Evolutionary conservation across 768 basidiomycete species (phyloP).

Genomic region (Lentinula guzmanii): DNA sequence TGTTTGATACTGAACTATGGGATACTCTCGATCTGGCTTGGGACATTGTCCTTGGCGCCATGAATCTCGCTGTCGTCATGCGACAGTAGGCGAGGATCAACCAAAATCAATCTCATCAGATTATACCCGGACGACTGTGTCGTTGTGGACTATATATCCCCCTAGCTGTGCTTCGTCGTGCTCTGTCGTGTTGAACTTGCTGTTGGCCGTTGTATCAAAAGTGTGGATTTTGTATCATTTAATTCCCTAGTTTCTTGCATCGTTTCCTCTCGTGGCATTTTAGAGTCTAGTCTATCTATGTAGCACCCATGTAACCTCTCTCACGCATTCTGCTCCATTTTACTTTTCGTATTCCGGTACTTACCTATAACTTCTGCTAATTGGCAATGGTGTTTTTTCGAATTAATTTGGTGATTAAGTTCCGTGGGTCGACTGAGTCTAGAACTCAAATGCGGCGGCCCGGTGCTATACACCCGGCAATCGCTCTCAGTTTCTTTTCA

Average conservation of each 20-base stretch:
- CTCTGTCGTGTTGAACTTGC: background rate
- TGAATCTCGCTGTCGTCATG: conserved; percentile 22
- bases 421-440: background rate
- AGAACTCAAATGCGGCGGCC: background rate
- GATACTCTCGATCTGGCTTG: conserved; percentile 73
- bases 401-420: background rate
- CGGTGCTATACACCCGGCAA: background rate
- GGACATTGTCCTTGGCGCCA: conserved; percentile 62
- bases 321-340: background rate
- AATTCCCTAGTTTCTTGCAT: background rate
- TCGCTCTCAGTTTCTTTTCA: background rate
- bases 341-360: background rate
- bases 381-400: too few species aligned
- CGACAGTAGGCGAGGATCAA: background rate
- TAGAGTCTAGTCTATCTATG: background rate
- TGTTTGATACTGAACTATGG: conserved; percentile 73
- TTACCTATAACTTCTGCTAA: background rate
- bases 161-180: background rate
- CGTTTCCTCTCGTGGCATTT: background rate
- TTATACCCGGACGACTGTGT: background rate
- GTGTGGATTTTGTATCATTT: background rate
- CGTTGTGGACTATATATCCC: background rate
- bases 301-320: background rate
- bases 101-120: background rate
- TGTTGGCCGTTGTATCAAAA: background rate